Evolutionary conservation across 129 eudicot species (phyloP).

Genomic region (Calendula officinalis): DNA sequence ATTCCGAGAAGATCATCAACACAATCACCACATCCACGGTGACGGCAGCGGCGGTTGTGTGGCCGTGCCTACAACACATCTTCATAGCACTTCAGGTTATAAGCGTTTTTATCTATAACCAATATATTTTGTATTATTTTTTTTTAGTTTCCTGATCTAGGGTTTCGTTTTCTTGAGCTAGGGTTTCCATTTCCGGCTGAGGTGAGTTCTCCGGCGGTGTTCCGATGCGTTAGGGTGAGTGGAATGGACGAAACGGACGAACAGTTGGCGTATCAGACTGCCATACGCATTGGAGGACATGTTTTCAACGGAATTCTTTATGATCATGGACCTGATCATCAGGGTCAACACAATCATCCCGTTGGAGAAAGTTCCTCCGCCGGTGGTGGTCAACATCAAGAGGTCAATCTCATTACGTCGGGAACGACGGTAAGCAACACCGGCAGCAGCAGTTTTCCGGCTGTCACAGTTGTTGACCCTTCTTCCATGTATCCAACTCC

Average conservation of each 20-base stretch:
- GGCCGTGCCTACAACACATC: slow-evolving; percentile 6
- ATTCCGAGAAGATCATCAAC: slow-evolving; percentile 26
- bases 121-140: not conserved
- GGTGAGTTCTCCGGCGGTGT: slow-evolving; percentile 47
- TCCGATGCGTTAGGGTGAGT: slow-evolving; percentile 59
- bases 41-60: not conserved
- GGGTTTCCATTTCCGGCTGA: slow-evolving; percentile 74
- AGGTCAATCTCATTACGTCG: slow-evolving; percentile 35
- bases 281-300: slow-evolving; percentile 63
- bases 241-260: slow-evolving; percentile 49
- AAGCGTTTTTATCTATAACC: not conserved
- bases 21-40: slow-evolving; percentile 3
- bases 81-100: slow-evolving; percentile 21
- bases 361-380: slow-evolving; percentile 50
- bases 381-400: slow-evolving; percentile 37
- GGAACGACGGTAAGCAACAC: slow-evolving; percentile 19
- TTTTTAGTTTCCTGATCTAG: too few relatives aligned
- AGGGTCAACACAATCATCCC: slow-evolving; percentile 22
- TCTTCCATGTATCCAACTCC: slow-evolving; percentile 54
- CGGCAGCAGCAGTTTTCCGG: slow-evolving; percentile 16
- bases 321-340: slow-evolving; percentile 64
- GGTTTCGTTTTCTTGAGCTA: slow-evolving; percentile 31
- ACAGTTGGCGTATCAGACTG: slow-evolving; percentile 66
- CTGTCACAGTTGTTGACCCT: slow-evolving; percentile 45
- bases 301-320: slow-evolving; percentile 72